Base-by-base conservation (phyloP, 2,329 filamentous ascomycete genomes). In the Cladosporium colombiae region DNA sequence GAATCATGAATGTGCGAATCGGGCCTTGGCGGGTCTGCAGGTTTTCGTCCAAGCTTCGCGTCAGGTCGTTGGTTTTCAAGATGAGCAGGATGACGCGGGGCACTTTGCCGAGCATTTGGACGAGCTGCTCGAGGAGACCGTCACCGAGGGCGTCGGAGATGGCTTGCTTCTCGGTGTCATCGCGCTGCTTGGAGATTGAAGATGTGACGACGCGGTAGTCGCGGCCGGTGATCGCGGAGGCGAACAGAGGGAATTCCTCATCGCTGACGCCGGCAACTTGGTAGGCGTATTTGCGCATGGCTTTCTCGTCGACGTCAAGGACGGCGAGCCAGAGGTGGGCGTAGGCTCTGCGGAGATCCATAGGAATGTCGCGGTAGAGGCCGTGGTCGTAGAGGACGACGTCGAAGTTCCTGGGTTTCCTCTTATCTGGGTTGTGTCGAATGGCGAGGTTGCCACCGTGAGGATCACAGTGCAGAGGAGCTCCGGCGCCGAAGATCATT, bases 251-350 rank as follows among this genome's bases (percentile, higher is more conserved):
- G 74, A 99, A 99, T 73, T 97, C 91, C 70, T 93, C 89, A 68
- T 97, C 93, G 5, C 85, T 90, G 67, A 99, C 89, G 14, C 92
- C 92, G 2, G 94, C 95, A 2, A 98, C 92, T 74, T 97, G 91
- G 71, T 89, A 86, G 1, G 94, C 90, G 76, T 97, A 96, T 73
- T 89, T 88, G 70, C 92, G 90, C 95, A 99, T 99, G 23, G 84
- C 83, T 3, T 84, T 79, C 79, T 97, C 89, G 74, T 99, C 92
- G 0, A 91, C 90, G 71, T 98, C 92, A 62, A 99, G 90, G 27
- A 99, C 92, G 5, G 95, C 93, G 13, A 99, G 88, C 95, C 95
- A 99, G 76, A 99, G 90, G 78, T 97, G 96, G 62, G 95, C 95
- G 74, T 99, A 99, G 21, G 90, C 91, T 27, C 93, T 88, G 62